These are phyloP conservation scores for Nicotiana benthamiana DNA, from an alignment of 257 asterid genomes.

Conservation along the genomic window DNA sequence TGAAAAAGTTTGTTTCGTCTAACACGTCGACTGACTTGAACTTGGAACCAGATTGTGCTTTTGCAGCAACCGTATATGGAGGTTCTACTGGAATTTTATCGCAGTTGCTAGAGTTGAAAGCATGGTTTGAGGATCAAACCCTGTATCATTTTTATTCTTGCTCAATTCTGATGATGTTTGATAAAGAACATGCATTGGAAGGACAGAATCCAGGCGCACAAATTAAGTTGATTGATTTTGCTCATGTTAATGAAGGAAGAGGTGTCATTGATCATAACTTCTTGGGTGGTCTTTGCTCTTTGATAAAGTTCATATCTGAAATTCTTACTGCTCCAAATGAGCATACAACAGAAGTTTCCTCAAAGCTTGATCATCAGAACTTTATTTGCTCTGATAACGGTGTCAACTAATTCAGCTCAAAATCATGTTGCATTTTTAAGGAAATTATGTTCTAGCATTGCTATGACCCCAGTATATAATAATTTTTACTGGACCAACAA, in stretches of 20 bases:
- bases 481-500: not conserved
- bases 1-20: conserved; percentile 62
- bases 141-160: conserved; percentile 62
- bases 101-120: conserved; percentile 67
- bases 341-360: conserved; percentile 17
- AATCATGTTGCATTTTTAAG: not conserved
- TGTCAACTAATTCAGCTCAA: not conserved
- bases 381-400: conserved; percentile 24
- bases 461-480: not conserved
- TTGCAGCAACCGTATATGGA: conserved; percentile 72
- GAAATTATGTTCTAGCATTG: not conserved
- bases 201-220: conserved; percentile 51
- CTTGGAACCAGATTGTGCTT: conserved; percentile 57
- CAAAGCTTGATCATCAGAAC: conserved; percentile 29
- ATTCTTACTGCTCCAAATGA: conserved; percentile 46
- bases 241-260: conserved; percentile 63
- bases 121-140: conserved; percentile 93
- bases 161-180: conserved; percentile 65
- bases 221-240: conserved; percentile 75
- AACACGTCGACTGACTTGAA: conserved; percentile 23
- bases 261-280: conserved; percentile 84
- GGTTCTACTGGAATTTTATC: conserved; percentile 71
- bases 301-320: conserved; percentile 71
- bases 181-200: conserved; percentile 42
- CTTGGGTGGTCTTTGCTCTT: conserved; percentile 83